Evolutionary conservation across 2,329 filamentous ascomycete species (phyloP), one percentile per base, ranked within the genome.

Genomic region (Thelonectria blattea): DNA sequence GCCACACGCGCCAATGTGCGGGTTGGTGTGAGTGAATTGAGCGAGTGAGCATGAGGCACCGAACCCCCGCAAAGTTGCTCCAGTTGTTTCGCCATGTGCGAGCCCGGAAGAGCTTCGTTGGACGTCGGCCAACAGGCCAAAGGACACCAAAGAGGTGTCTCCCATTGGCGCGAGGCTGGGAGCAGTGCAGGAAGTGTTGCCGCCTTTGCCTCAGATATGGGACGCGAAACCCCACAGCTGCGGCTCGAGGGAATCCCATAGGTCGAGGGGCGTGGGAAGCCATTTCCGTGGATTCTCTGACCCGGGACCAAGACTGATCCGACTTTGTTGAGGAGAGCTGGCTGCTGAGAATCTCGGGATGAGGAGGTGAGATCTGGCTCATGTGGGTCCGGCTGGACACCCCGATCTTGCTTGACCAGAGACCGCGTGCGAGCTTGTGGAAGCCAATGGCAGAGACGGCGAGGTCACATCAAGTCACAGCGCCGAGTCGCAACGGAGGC

Each of bases 371-470:
- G 62, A 70, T 70, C 65, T 68, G 56, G 57, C 57, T 55, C 41
- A 42, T 48, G 65, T 69, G 65, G 68, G 51, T 55, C 64, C 56
- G 56, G 46, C 56, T 59, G 54, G 56, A 43, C 39, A 53, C 43
- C 56, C 64, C 55, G 65, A 70, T 69, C 66, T 70, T 68, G 62
- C 62, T 58, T 59, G 30, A 14, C 37, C 46, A 42, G 34, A 30
- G 43, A 20, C 39, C 58, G 60, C 43, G 52, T 66, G 52, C 56
- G 51, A 30, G 27, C 27, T 30, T 30, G 27, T 30, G 27, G 27
- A 37, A 55, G 57, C 43, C 52, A 60, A 48, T 48, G 46, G 46
- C 54, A 37, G 39, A 45, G 22, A 32, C n/a, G n/a, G 9, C n/a
- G 37, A 37, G 51, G 37, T 15, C 41, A 49, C 32, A 22, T 43